A percentile compares a stretch with the other conserved stretches of the same genome.
These are phyloP conservation scores for Suillus bovinus DNA, from an alignment of 768 basidiomycete genomes.

Conservation along the genomic window DNA sequence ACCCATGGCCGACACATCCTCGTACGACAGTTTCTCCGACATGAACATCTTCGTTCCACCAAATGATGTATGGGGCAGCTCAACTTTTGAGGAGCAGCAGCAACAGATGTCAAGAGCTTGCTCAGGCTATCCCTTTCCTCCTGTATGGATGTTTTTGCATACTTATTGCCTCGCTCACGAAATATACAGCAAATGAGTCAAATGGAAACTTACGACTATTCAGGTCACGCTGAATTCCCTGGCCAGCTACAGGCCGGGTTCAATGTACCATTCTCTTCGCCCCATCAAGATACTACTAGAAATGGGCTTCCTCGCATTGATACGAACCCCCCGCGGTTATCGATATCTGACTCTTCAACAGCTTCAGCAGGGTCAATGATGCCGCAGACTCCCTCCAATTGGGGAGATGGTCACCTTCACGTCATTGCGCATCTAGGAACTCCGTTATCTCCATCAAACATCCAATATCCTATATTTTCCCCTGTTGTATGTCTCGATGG, in stretches of 20 bases:
- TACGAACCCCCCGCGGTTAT: neutral
- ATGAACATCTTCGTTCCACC: fast-evolving
- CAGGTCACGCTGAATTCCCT: neutral
- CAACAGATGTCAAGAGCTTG: neutral
- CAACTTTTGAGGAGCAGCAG: neutral
- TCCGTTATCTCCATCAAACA: neutral
- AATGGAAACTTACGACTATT: neutral
- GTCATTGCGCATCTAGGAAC: neutral
- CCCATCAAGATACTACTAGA: neutral
- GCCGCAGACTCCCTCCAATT: neutral
- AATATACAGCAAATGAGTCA: neutral
- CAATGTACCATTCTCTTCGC: neutral
- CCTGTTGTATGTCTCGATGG: neutral
- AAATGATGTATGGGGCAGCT: neutral
- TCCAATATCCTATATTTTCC: neutral
- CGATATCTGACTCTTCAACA: slow-evolving; percentile 4
- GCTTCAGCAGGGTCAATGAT: slow-evolving; percentile 1
- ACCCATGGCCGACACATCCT: neutral
- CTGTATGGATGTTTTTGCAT: neutral
- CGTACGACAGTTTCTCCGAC: neutral
- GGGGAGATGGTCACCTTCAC: neutral
- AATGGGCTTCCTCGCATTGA: neutral
- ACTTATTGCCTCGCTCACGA: neutral
- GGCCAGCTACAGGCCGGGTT: neutral
- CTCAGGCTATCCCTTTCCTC: no score